Evolutionary conservation across 1,284 basidiomycete species (phyloP).

Genomic region (Chalciporus sp.): DNA sequence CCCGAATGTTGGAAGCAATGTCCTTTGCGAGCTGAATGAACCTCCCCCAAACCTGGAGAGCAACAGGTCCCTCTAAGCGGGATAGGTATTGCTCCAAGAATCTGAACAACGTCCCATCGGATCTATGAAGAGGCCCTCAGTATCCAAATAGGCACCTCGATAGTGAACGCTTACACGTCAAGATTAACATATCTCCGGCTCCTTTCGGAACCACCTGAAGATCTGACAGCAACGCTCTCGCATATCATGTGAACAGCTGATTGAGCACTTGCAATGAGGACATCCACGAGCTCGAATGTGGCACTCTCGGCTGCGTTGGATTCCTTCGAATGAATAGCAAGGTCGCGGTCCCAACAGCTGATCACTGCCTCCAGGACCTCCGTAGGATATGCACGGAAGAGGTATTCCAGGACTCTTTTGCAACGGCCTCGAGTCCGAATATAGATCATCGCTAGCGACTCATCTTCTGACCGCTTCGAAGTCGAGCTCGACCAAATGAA

Average conservation of each 20-base stretch:
- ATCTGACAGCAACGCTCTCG: conserved; percentile 72
- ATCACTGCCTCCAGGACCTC: conserved; percentile 85
- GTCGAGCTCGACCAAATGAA: conserved; percentile 50
- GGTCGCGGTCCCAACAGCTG: conserved; percentile 73
- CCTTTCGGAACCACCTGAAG: conserved; percentile 55
- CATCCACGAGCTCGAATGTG: conserved; percentile 83
- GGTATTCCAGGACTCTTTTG: conserved; percentile 79
- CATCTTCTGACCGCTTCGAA: conserved; percentile 57
- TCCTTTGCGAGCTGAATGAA: conserved; percentile 84
- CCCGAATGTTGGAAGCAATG: conserved; percentile 59
- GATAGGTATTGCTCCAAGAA: conserved; percentile 91
- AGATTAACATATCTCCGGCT: conserved; percentile 62
- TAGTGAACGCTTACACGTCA: conserved; percentile 55
- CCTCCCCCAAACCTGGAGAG: conserved; percentile 88
- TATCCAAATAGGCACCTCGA: neutral
- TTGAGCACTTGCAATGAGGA: conserved; percentile 84
- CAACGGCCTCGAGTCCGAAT: conserved; percentile 66
- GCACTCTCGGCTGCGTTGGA: conserved; percentile 46
- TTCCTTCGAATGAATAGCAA: conserved; percentile 46
- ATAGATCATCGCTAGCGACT: conserved; percentile 67
- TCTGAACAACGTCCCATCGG: conserved; percentile 69
- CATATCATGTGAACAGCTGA: conserved; percentile 89
- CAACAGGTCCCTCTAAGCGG: conserved; percentile 85
- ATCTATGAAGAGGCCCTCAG: conserved; percentile 41
- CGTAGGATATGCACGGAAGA: conserved; percentile 79